These are phyloP conservation scores for Suhomyces sp. DNA, from an alignment of 805 yeast genomes.

Conservation along the genomic window DNA sequence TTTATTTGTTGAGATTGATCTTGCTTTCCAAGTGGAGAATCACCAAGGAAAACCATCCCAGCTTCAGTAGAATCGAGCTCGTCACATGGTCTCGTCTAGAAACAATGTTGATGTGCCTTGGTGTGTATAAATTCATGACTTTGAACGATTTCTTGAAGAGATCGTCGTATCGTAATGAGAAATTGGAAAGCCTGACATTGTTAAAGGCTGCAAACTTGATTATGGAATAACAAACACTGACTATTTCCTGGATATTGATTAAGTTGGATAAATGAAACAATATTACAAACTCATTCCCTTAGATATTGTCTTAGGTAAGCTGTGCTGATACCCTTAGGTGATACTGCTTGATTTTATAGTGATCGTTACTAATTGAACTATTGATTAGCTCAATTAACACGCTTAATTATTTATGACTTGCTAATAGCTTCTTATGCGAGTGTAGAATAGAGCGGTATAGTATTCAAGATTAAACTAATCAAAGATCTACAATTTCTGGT, in stretches of 20 bases:
- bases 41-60: conserved; percentile 37
- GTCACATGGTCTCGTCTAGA: conserved; percentile 34
- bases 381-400: too few relatives aligned
- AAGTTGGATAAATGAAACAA: too few relatives aligned
- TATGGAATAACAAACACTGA: neutral
- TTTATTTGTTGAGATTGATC: conserved; percentile 33
- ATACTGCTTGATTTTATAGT: too few relatives aligned
- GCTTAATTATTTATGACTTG: too few relatives aligned
- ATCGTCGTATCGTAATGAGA: conserved; percentile 12
- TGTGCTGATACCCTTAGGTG: too few relatives aligned
- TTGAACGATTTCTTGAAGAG: conserved; percentile 29
- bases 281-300: too few relatives aligned
- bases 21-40: conserved; percentile 43
- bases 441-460: too few relatives aligned
- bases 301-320: too few relatives aligned
- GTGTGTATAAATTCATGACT: conserved; percentile 38
- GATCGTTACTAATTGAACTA: too few relatives aligned
- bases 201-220: conserved; percentile 11
- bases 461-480: too few relatives aligned
- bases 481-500: too few relatives aligned
- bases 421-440: too few relatives aligned
- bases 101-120: conserved; percentile 31
- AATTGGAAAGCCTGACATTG: conserved; percentile 9
- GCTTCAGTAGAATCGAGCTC: conserved; percentile 23
- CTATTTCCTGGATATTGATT: neutral